Base-by-base conservation (phyloP, 2,329 filamentous ascomycete genomes). In the Cryphonectria carpinicola region DNA sequence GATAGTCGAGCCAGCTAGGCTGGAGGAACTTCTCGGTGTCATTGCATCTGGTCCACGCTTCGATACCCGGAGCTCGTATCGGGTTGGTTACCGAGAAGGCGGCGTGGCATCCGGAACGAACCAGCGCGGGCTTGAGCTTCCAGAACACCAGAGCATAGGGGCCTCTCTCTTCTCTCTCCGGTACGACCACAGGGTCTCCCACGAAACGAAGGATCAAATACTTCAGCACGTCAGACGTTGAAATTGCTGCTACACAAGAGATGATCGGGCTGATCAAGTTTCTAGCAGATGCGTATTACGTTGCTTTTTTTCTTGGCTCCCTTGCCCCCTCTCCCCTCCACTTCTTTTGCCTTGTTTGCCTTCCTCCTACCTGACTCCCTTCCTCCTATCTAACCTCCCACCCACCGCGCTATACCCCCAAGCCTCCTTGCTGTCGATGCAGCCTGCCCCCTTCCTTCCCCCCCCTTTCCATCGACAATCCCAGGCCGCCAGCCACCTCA, bases 221-320 rank as follows among this genome's bases (percentile, higher is more conserved):
- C 56, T 4, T 32, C 7, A 35, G 58, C 19, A 39, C 17, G 58
- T 61, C 32, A 61, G 58, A 35, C 35, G 35, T 61, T n/a, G 32
- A 61, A 61, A n/a, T 61, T 13, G 39, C 58, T 61, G 32, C 32
- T 25, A 37, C 58, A 61, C 35, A 58, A 61, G 58, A 61, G 54
- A 13, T 32, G 25, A n/a, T 14, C 13, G 13, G 25, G 28, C 25
- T 39, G 35, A n/a, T 17, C 32, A 61, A 39, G 32, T 22, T 19
- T 61, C 28, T 35, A 14, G 58, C 32, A 61, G 32, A 39, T 61
- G 32, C 3, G n/a, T n/a, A n/a, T n/a, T n/a, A 35, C 58, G 54
- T 61, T 61, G 22, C 32, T n/a, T 22, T 39, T n/a, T 32, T 7
- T 17, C n/a, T 32, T 39, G 37, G 11, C n/a, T 56, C 52, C 52